Percentiles rank a stretch among this genome's conserved stretches.
Evolutionary conservation across 1,139 yeast genomes (phyloP).

Genomic region (Arxiozyma slooffiae): DNA sequence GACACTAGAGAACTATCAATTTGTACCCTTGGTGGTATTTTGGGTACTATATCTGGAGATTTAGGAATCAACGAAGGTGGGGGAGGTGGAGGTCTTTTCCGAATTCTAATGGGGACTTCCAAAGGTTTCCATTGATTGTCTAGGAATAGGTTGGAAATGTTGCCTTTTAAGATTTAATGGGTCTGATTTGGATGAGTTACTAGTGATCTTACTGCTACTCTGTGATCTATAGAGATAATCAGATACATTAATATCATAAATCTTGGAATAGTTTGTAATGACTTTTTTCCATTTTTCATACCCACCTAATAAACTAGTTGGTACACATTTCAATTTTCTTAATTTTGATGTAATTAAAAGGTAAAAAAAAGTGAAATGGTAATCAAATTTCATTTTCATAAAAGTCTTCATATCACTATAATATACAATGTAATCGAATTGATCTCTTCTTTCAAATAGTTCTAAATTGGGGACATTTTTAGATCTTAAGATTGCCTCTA

Average conservation of each 20-base stretch:
- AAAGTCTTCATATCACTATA: conserved; percentile 38
- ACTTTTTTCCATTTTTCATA: conserved; percentile 30
- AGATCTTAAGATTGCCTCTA: conserved; percentile 34
- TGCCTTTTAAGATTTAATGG: neutral
- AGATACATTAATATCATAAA: conserved; percentile 14
- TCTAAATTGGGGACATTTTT: conserved; percentile 10
- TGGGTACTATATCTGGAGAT: conserved; percentile 11
- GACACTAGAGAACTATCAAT: neutral
- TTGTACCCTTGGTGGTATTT: conserved; percentile 3
- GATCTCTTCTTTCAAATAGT: conserved; percentile 38
- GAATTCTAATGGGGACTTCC: conserved; percentile 18
- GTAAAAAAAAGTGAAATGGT: conserved; percentile 24
- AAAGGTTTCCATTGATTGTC: conserved; percentile 19
- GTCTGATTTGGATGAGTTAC: neutral
- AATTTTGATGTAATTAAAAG: conserved; percentile 18
- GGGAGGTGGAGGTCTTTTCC: conserved; percentile 27
- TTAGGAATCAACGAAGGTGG: conserved; percentile 15
- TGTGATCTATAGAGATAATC: conserved; percentile 18
- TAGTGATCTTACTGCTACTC: neutral
- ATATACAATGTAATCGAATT: conserved; percentile 45
- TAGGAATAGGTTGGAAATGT: neutral
- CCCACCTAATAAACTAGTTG: conserved; percentile 28
- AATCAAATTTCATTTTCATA: conserved; percentile 31
- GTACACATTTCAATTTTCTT: conserved; percentile 15
- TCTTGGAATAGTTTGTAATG: conserved; percentile 14